Evolutionary conservation across 2,329 filamentous ascomycete species (phyloP), one percentile per base, ranked within the genome.

Genomic region (Trichoderma sp.): DNA sequence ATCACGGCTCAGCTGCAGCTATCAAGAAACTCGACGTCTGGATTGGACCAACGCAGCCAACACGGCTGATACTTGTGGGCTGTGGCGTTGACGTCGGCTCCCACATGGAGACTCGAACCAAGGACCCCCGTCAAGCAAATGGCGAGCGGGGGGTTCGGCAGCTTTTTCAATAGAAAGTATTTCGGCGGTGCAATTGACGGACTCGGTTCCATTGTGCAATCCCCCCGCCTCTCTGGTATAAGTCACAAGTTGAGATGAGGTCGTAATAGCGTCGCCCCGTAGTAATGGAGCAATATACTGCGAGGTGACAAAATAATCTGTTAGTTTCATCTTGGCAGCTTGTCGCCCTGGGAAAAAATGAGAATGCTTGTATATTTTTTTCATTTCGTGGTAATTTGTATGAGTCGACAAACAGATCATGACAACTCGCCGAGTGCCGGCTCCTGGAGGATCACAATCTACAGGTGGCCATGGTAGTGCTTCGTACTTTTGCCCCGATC

Each of bases 11-110:
- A 32, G 25, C 45, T 48, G 15, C 39, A 64, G 61, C 48, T 45
- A 34, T 65, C 19, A 37, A 19, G 64, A 52, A 34, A 61, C 34
- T 39, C 45, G 9, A 45, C 45, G 48, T 27, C 56, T 32, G 64
- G 64, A 61, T 67, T 61, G 64, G 57, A 61, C 56, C 45, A 61
- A 29, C n/a, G 19, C 15, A 27, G 19, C 37, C 64, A 67, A 61
- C 64, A 45, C 48, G 32, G 35, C 42, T 54, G 56, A 58, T 35
- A 34, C 56, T 52, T 61, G 64, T 61, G 64, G 56, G 56, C 48
- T 67, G 64, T 67, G 64, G 54, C 56, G 64, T 67, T 59, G 54
- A 67, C 22, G 54, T 67, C 64, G 64, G 54, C 42, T 67, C 54
- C 63, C 64, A 54, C 56, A 54, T 54, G 57, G 42, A 61, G 35